Evolutionary conservation across 805 yeast genomes (phyloP).

Genomic region (Yarrowia sp.): DNA sequence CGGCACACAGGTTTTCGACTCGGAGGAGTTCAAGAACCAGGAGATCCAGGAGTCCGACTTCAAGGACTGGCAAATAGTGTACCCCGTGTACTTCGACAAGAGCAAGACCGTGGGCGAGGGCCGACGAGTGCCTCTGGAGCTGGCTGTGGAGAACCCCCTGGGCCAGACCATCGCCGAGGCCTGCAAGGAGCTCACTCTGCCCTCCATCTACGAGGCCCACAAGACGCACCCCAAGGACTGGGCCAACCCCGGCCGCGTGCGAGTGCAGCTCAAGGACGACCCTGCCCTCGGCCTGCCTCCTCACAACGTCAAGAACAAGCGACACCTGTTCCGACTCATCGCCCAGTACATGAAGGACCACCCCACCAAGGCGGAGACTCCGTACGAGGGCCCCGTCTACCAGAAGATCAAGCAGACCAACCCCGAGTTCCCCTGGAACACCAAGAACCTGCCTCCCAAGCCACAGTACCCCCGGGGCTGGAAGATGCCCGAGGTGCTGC

Average conservation of each 20-base stretch:
- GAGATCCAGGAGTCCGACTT: conserved; percentile 50
- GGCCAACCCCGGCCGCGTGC: conserved; percentile 96
- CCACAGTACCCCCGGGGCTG: conserved; percentile 67
- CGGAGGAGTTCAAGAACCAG: conserved; percentile 51
- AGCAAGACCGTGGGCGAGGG: conserved; percentile 76
- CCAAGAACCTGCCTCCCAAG: conserved; percentile 18
- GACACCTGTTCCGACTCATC: conserved; percentile 60
- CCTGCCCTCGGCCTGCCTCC: conserved; percentile 30
- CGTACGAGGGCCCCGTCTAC: conserved; percentile 49
- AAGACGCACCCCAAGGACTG: conserved; percentile 95
- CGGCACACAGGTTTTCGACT: conserved; percentile 29
- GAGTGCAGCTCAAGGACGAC: conserved; percentile 59
- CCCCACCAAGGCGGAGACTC: conserved; percentile 66
- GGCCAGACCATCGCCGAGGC: conserved; percentile 84
- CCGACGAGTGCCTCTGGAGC: conserved; percentile 66
- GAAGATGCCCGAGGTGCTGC: conserved; percentile 81
- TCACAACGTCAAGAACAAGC: conserved; percentile 49
- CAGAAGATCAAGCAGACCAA: conserved; percentile 29
- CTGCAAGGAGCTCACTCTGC: conserved; percentile 41
- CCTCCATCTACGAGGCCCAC: conserved; percentile 51
- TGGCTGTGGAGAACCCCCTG: conserved; percentile 82
- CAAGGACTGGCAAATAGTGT: conserved; percentile 67
- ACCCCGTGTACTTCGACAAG: conserved; percentile 90
- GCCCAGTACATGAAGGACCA: conserved; percentile 59
- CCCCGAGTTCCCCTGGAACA: conserved; percentile 31